Percentiles rank a stretch among this genome's conserved stretches.
These are phyloP conservation scores for Pestalotiopsis fici DNA, from an alignment of 2,329 filamentous ascomycete genomes.

Conservation along the genomic window DNA sequence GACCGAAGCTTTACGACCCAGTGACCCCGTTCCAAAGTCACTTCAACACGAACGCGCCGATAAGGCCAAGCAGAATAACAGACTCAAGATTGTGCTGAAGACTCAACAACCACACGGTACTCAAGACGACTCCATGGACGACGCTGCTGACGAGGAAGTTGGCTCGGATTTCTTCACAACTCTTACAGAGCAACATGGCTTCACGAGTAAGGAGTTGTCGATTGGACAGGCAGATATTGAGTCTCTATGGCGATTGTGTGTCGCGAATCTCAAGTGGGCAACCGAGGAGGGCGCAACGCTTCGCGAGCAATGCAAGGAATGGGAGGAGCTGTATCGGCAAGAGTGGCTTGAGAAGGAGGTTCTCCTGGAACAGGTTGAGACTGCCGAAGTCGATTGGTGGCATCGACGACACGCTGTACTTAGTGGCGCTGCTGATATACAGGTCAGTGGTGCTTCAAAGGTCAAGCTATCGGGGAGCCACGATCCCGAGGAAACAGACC, in stretches of 20 bases:
- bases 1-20: conserved; percentile 86
- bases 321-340: conserved; percentile 67
- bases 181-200: conserved; percentile 59
- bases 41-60: conserved; percentile 48
- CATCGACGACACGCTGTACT: conserved; percentile 58
- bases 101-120: conserved; percentile 58
- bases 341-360: conserved; percentile 83
- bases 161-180: conserved; percentile 60
- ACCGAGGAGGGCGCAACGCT: conserved; percentile 66
- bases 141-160: conserved; percentile 56
- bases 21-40: conserved; percentile 72
- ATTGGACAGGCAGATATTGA: conserved; percentile 47
- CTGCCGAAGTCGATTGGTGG: conserved; percentile 67
- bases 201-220: conserved; percentile 64
- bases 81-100: conserved; percentile 66
- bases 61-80: conserved; percentile 44
- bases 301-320: conserved; percentile 62
- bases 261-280: conserved; percentile 72
- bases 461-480: not conserved
- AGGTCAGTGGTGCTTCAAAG: conserved; percentile 27
- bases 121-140: conserved; percentile 56
- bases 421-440: conserved; percentile 45
- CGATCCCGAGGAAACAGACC: conserved; percentile 6
- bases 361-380: conserved; percentile 71
- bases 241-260: conserved; percentile 68